phyloP scores from a whole-genome alignment of 108 stramenopile species.

The Nannochloropsis salina region DNA sequence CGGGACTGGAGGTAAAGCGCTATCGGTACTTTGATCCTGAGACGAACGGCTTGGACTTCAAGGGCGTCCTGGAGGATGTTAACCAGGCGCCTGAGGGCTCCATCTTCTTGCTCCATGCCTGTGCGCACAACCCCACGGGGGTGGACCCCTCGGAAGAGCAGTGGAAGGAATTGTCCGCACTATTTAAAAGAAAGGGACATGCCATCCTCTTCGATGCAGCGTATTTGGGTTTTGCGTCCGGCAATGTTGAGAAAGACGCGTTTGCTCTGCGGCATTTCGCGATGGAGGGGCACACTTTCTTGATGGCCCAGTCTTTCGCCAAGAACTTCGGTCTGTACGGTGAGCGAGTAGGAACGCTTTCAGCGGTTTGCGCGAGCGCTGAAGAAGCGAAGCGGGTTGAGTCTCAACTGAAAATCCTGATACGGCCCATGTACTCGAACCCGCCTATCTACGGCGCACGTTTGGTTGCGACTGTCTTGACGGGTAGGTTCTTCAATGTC shows the following conservation, averaged over 20 bases:
- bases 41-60: slow-evolving; percentile 72
- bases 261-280: slow-evolving; percentile 78
- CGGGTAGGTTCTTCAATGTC: background rate
- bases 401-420: slow-evolving; percentile 82
- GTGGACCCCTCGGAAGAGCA: slow-evolving; percentile 83
- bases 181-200: slow-evolving; percentile 68
- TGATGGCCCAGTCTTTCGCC: slow-evolving; percentile 89
- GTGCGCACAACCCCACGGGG: slow-evolving; percentile 99
- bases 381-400: slow-evolving; percentile 73
- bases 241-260: slow-evolving; percentile 88
- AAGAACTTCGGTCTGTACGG: slow-evolving; percentile 99
- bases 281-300: slow-evolving; percentile 71
- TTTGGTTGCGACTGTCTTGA: slow-evolving; percentile 84
- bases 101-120: slow-evolving; percentile 89
- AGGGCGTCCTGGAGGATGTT: slow-evolving; percentile 70
- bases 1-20: slow-evolving; percentile 70
- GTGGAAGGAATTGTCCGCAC: slow-evolving; percentile 72
- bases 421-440: slow-evolving; percentile 92
- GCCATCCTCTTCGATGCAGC: slow-evolving; percentile 90
- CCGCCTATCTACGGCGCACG: slow-evolving; percentile 89
- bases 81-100: slow-evolving; percentile 69
- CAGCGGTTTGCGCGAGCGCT: slow-evolving; percentile 67
- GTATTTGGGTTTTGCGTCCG: slow-evolving; percentile 97
- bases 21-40: slow-evolving; percentile 78
- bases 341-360: slow-evolving; percentile 85